Evolutionary conservation across 1,284 basidiomycete genomes (phyloP), one percentile per base, ranked within the genome.

Genomic region (Moniliella sp.): DNA sequence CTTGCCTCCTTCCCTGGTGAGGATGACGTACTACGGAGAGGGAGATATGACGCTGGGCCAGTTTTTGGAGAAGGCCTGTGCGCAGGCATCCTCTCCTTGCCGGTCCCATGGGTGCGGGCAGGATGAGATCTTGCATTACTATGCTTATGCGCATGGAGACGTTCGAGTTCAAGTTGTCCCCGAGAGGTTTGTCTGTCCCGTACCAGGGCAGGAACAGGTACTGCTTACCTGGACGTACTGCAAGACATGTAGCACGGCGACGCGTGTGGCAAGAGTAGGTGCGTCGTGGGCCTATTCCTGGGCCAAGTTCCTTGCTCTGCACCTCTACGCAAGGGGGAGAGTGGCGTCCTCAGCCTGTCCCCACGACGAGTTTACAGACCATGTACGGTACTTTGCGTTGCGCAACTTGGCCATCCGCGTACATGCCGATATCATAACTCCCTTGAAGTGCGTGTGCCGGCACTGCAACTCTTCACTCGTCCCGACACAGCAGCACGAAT

Each of bases 181-280:
- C 18, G 61, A 61, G 34, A 39, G 52, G 1, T 59, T 55, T 29
- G 48, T 51, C 7, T 57, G 49, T 31, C 56, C 43, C 17, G 59
- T 63, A 12, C 62, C 64, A 1, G 65, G 63, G 16, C 62, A 64
- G 39, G 64, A 66, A 46, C 75, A 84, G 37, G 67, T 74, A 35
- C 75, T 91, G 48, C 78, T 80, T 28, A 88, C 83, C 7, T 93
- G 83, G 82, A 83, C 77, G 57, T 76, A 76, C 29, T 93, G 86
- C 64, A 72, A 77, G 27, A 63, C 76, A 14, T 57, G 57, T 39
- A 50, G 46, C 38, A 38, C 42, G 15, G 50, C 46, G 2, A 48
- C 84, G 12, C 79, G 80, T 0, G 81, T 86, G 56, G n/a, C n/a
- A n/a, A n/a, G n/a, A n/a, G n/a, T n/a, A n/a, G n/a, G n/a, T n/a